A percentile compares a stretch with the other conserved stretches of the same genome.
These are phyloP conservation scores for Aquilaria sinensis DNA, from an alignment of 345 rosid genomes.

Conservation along the genomic window DNA sequence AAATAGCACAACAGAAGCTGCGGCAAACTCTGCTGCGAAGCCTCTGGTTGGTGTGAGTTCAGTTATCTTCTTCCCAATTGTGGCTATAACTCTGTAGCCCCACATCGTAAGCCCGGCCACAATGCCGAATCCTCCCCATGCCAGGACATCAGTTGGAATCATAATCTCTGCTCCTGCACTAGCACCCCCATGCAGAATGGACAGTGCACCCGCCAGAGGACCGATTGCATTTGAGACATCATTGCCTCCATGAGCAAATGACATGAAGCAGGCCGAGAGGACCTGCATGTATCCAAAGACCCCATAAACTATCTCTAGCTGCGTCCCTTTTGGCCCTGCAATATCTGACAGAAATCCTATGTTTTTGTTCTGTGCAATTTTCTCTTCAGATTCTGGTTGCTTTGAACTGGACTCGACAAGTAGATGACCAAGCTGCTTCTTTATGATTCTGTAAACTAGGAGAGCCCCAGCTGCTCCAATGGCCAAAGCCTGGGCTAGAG, in stretches of 20 bases:
- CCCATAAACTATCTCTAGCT: slow-evolving; percentile 82
- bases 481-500: slow-evolving; percentile 67
- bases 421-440: slow-evolving; percentile 83
- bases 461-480: slow-evolving; percentile 82
- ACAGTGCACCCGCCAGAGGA: slow-evolving; percentile 83
- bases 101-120: slow-evolving; percentile 84
- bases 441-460: slow-evolving; percentile 53
- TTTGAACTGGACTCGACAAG: slow-evolving; percentile 42
- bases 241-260: slow-evolving; percentile 94
- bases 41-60: slow-evolving; percentile 96
- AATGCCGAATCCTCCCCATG: slow-evolving; percentile 98
- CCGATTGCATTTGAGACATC: slow-evolving; percentile 97
- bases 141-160: slow-evolving; percentile 78
- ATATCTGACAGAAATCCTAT: slow-evolving; percentile 81
- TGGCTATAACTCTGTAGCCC: slow-evolving; percentile 95
- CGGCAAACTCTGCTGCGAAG: slow-evolving; percentile 94
- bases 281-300: slow-evolving; percentile 94
- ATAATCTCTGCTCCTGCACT: slow-evolving; percentile 47
- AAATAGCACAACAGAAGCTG: slow-evolving; percentile 84
- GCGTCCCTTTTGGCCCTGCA: slow-evolving; percentile 91
- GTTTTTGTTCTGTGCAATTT: slow-evolving; percentile 26
- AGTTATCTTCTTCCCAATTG: slow-evolving; percentile 94
- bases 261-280: slow-evolving; percentile 98
- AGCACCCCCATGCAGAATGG: slow-evolving; percentile 73
- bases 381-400: slow-evolving; percentile 29